These are phyloP conservation scores for Flaveria bidentis DNA, from an alignment of 129 eudicot genomes.

Conservation along the genomic window DNA sequence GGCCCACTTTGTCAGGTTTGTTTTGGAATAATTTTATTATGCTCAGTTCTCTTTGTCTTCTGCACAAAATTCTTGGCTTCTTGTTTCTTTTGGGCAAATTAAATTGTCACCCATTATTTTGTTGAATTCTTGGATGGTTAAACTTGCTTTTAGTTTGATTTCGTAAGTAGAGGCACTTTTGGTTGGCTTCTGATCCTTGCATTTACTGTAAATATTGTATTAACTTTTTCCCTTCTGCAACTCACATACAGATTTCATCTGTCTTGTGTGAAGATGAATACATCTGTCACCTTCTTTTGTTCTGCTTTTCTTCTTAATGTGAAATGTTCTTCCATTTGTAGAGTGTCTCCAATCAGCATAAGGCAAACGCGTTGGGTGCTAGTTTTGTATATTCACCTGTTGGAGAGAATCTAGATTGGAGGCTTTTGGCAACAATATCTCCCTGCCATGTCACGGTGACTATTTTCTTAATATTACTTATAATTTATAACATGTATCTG, in stretches of 20 bases:
- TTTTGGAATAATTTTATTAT: constrained; percentile 13
- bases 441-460: constrained; percentile 99
- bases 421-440: constrained; percentile 89
- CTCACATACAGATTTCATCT: background rate
- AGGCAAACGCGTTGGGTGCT: constrained; percentile 85
- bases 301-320: constrained; percentile 20
- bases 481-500: background rate
- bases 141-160: background rate
- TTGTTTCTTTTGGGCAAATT: constrained; percentile 9
- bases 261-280: constrained; percentile 9
- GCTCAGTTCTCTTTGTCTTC: constrained; percentile 3
- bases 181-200: constrained; percentile 13
- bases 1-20: constrained; percentile 95
- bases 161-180: constrained; percentile 9
- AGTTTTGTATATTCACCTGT: constrained; percentile 75
- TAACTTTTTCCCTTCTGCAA: background rate
- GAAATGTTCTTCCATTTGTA: constrained; percentile 35
- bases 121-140: constrained; percentile 9
- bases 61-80: background rate
- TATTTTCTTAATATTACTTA: constrained; percentile 13
- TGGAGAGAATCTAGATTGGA: constrained; percentile 93
- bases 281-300: constrained; percentile 22
- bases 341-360: constrained; percentile 87
- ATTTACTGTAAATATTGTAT: constrained; percentile 14
- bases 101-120: background rate